Evolutionary conservation across 2,329 filamentous ascomycete species (phyloP), one percentile per base, ranked within the genome.

Genomic region (Epichloe hybrida): DNA sequence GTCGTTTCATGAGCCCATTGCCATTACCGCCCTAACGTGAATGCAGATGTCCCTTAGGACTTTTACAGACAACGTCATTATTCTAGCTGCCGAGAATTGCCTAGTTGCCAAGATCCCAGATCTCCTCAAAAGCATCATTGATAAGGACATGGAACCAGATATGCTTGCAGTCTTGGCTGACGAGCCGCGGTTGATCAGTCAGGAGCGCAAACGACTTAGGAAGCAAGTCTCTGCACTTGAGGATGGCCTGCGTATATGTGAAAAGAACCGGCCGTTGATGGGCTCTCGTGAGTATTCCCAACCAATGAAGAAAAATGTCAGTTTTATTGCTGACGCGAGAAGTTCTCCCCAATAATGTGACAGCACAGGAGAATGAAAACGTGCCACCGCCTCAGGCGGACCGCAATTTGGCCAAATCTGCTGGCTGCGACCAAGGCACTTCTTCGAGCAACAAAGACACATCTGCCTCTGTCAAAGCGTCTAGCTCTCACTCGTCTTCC

Each of bases 41-140:
- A 20, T 44, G 15, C 34, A 52, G 46, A 52, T 52, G 40, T 49
- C 46, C 6, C 34, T 49, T n/a, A 23, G 48, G 23, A 52, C 46
- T 20, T 52, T 52, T 35, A 49, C 48, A 41, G 43, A 47, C 35
- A 52, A 52, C 15, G 40, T 49, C 21, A 49, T 52, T 11, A 49
- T 49, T 13, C 36, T 52, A 42, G 50, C 41, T 7, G 41, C 42
- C 11, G 50, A 52, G 46, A 52, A 52, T n/a, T 42, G 48, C 35
- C 41, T 52, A 17, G 45, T 52, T 21, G n/a, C 46, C n/a, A 47
- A 39, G 4, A 49, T 52, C 12, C 46, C 50, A 2, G 23, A 49
- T 5, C 42, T 52, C 13, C 38, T 52, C 7, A 49, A 46, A 46
- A 17, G 5, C 35, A 37, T 46, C n/a, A 12, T 37, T 3, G 44